phyloP scores from a whole-genome alignment of 805 yeast species.

The Metschnikowia sp. region DNA sequence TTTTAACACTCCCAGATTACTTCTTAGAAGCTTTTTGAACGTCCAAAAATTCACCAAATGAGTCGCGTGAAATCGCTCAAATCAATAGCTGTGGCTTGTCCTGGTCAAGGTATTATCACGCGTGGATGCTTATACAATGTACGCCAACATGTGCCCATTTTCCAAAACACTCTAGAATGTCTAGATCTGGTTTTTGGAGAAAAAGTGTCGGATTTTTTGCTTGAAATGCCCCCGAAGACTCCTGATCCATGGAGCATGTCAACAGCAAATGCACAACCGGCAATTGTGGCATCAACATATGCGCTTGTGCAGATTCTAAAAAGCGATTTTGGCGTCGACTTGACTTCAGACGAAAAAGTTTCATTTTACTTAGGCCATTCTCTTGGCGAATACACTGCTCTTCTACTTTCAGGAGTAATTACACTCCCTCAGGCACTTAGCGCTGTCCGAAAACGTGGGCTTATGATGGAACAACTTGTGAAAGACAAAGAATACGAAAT shows the following conservation, averaged over 20 bases:
- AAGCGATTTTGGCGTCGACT: constrained; percentile 10
- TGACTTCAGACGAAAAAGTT: constrained; percentile 16
- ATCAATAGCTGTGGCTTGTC: constrained; percentile 16
- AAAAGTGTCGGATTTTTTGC: constrained; percentile 9
- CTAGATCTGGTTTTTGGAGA: constrained; percentile 14
- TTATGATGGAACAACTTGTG: constrained; percentile 11
- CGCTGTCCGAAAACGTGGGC: constrained; percentile 18
- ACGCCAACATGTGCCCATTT: constrained; percentile 5
- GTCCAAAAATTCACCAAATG: background rate
- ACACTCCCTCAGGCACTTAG: constrained; percentile 12
- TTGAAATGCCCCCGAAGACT: constrained; percentile 6
- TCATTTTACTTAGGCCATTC: constrained; percentile 16
- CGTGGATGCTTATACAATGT: constrained; percentile 15
- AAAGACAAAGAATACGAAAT: constrained; percentile 22
- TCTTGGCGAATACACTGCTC: constrained; percentile 19
- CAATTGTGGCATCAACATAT: constrained; percentile 42
- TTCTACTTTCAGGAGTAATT: constrained; percentile 14
- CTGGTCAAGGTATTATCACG: constrained; percentile 19
- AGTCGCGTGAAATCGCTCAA: background rate
- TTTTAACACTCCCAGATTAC: no score
- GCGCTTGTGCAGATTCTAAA: constrained; percentile 7
- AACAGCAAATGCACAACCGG: constrained; percentile 49
- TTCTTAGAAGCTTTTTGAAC: no score
- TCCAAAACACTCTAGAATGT: constrained; percentile 12
- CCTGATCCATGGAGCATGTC: constrained; percentile 16